phyloP scores from a whole-genome alignment of 495 filamentous ascomycete genomes.

The Rostrohypoxylon terebratum region DNA sequence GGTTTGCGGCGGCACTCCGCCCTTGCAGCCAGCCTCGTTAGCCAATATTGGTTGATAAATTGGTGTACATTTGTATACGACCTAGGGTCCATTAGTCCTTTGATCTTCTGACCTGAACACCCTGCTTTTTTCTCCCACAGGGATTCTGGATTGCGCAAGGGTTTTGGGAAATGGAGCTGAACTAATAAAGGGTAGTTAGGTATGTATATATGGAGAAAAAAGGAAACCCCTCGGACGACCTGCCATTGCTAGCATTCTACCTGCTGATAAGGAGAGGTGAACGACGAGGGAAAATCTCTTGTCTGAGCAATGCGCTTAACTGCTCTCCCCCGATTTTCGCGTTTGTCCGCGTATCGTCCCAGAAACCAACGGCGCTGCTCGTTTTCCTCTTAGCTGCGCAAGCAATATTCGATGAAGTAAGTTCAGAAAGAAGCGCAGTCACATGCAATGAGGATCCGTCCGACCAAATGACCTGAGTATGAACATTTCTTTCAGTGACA shows the following conservation, averaged over 20 bases:
- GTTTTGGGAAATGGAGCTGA: slow-evolving; percentile 19
- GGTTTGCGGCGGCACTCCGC: slow-evolving; percentile 37
- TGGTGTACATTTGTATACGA: slow-evolving; percentile 11
- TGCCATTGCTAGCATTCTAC: slow-evolving; percentile 33
- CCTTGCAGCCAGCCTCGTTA: slow-evolving; percentile 19
- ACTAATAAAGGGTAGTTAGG: slow-evolving; percentile 21
- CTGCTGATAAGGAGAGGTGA: slow-evolving; percentile 23
- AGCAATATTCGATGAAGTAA: slow-evolving; percentile 3
- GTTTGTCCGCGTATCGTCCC: slow-evolving; percentile 1
- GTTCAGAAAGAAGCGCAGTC: slow-evolving; percentile 8
- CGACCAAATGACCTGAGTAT: slow-evolving; percentile 30
- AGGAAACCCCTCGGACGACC: slow-evolving; percentile 21
- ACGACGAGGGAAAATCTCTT: slow-evolving; percentile 5
- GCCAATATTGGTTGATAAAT: background rate
- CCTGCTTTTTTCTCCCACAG: slow-evolving; percentile 12
- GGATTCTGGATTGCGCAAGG: slow-evolving; percentile 33
- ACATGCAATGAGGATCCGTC: slow-evolving; percentile 15
- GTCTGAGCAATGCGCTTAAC: slow-evolving; percentile 5
- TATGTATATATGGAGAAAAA: too few species aligned
- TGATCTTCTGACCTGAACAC: slow-evolving; percentile 41
- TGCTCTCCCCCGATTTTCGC: slow-evolving; percentile 5
- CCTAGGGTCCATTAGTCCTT: slow-evolving; percentile 20
- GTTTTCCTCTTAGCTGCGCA: background rate
- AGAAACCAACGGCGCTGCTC: background rate
- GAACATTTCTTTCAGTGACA: slow-evolving; percentile 29